A percentile compares a stretch with the other conserved stretches of the same genome.
Conservation (phyloP, 2,329 filamentous ascomycete genomes). For the Penicillium paneum region DNA sequence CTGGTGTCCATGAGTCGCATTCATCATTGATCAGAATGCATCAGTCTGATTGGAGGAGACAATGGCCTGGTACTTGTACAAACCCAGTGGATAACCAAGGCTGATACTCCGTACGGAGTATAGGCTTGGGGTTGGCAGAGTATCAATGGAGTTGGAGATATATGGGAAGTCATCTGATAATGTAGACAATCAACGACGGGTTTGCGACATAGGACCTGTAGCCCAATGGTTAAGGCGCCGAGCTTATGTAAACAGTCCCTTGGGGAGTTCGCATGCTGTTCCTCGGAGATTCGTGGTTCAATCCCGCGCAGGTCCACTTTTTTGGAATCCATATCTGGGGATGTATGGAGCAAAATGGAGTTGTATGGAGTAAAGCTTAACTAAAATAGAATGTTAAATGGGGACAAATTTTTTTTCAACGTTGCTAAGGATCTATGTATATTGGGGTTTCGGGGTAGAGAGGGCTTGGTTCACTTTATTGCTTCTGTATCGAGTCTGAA, state of each 20-base stretch:
- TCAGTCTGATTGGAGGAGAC: background rate
- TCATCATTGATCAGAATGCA: background rate
- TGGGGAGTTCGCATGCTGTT: background rate
- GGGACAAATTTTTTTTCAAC: too few species aligned
- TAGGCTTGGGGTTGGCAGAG: too few species aligned
- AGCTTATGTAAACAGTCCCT: background rate
- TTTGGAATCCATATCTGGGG: background rate
- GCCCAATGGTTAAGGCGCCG: background rate
- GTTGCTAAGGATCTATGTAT: too few species aligned
- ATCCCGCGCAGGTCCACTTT: constrained; percentile 1
- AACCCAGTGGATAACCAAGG: background rate
- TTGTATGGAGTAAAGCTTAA: too few species aligned
- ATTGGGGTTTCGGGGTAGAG: too few species aligned
- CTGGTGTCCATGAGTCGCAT: background rate
- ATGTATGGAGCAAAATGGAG: too few species aligned
- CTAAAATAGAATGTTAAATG: too few species aligned
- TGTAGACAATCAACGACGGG: background rate
- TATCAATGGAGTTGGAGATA: too few species aligned
- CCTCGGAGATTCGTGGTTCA: constrained; percentile 2
- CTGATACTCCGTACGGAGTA: too few species aligned
- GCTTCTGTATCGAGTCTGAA: too few species aligned
- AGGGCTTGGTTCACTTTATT: too few species aligned
- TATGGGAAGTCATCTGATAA: background rate
- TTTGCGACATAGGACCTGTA: background rate
- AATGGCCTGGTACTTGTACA: background rate